Evolutionary conservation across 1,139 yeast species (phyloP).

Genomic region (Sugiyamaella paludigena): DNA sequence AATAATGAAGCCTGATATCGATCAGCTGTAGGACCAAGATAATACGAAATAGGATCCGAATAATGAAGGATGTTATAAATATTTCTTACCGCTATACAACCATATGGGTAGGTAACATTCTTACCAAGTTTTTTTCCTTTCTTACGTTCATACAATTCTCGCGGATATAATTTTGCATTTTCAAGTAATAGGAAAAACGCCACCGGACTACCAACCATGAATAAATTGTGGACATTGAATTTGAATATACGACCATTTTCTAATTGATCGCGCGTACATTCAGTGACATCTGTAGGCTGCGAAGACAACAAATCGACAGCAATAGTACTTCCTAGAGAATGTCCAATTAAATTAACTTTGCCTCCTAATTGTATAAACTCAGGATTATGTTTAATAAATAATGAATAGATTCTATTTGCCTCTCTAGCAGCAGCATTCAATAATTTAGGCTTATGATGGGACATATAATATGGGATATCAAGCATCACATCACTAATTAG

Average conservation of each 20-base stretch:
- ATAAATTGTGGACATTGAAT: slow-evolving; percentile 72
- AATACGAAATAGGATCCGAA: slow-evolving; percentile 43
- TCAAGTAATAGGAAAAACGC: slow-evolving; percentile 60
- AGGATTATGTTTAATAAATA: slow-evolving; percentile 65
- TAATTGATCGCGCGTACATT: slow-evolving; percentile 8
- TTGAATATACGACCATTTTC: neutral
- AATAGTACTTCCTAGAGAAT: slow-evolving; percentile 86
- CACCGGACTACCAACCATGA: slow-evolving; percentile 85
- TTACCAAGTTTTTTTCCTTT: slow-evolving; percentile 1
- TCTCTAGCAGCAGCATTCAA: slow-evolving; percentile 64
- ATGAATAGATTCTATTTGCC: slow-evolving; percentile 63
- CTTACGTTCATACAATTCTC: slow-evolving; percentile 23
- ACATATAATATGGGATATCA: slow-evolving; percentile 85
- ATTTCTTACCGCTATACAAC: slow-evolving; percentile 42
- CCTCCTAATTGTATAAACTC: slow-evolving; percentile 56
- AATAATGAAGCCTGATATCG: slow-evolving; percentile 30
- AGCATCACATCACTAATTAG: slow-evolving; percentile 81
- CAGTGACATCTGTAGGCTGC: slow-evolving; percentile 47
- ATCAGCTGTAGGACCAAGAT: slow-evolving; percentile 42
- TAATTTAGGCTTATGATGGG: slow-evolving; percentile 62
- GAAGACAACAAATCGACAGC: slow-evolving; percentile 69
- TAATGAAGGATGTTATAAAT: slow-evolving; percentile 42
- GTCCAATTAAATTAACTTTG: slow-evolving; percentile 79
- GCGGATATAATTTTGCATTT: slow-evolving; percentile 30
- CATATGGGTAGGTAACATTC: slow-evolving; percentile 31